Evolutionary conservation across 805 yeast genomes (phyloP).

Genomic region (Wickerhamiella dianesei): DNA sequence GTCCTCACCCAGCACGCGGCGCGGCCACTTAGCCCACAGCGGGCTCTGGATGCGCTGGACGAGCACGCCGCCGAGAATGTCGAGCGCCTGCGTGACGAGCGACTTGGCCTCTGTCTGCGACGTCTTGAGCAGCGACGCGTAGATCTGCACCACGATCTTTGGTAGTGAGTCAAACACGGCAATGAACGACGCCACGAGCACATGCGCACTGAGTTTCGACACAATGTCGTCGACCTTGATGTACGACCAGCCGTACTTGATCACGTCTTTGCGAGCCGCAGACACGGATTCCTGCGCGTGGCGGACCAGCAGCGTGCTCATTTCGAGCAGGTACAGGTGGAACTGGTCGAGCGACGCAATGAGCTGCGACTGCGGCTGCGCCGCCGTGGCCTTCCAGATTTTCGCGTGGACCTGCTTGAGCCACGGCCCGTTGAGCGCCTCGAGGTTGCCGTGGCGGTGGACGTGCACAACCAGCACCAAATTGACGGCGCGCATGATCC

Average conservation of each 20-base stretch:
- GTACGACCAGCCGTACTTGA: constrained; percentile 89
- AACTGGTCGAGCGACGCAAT: constrained; percentile 45
- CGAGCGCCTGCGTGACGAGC: constrained; percentile 76
- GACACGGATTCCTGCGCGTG: constrained; percentile 47
- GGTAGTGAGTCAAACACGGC: constrained; percentile 79
- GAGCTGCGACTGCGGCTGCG: constrained; percentile 21
- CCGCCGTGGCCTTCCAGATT: constrained; percentile 60
- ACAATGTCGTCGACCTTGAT: constrained; percentile 78
- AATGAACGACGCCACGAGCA: constrained; percentile 74
- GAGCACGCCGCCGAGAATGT: constrained; percentile 76
- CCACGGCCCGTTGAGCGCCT: constrained; percentile 44
- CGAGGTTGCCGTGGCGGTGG: constrained; percentile 34
- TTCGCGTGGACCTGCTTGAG: constrained; percentile 43
- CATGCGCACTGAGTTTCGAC: constrained; percentile 86
- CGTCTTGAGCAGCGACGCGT: constrained; percentile 75
- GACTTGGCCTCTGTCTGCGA: constrained; percentile 74
- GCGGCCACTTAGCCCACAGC: constrained; percentile 87
- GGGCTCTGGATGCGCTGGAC: constrained; percentile 47
- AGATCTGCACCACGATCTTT: constrained; percentile 78
- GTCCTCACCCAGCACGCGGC: constrained; percentile 82
- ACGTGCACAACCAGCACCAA: constrained; percentile 54
- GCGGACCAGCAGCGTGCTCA: constrained; percentile 64
- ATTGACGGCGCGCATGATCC: constrained; percentile 34
- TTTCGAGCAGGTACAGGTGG: constrained; percentile 64
- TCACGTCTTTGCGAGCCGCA: constrained; percentile 64